Evolutionary conservation across 345 rosid species (phyloP).

Genomic region (Isatis tinctoria): DNA sequence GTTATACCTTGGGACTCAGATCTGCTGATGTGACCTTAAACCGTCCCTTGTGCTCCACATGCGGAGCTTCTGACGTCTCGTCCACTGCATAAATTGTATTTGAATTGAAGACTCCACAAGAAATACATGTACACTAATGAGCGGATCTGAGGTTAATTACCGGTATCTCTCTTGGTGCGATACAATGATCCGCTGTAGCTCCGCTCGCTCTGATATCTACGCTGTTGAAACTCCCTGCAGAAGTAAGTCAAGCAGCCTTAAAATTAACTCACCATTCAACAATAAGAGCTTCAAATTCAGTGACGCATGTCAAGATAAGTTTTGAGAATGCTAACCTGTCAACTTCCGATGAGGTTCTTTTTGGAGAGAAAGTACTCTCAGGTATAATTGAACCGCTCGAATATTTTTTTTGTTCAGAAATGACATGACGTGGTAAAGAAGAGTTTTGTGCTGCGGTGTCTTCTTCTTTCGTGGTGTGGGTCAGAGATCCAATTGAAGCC

Average conservation of each 20-base stretch:
- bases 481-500: conserved; percentile 34
- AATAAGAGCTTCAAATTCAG: conserved; percentile 20
- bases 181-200: conserved; percentile 73
- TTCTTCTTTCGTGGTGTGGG: conserved; percentile 44
- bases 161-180: conserved; percentile 60
- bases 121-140: conserved; percentile 24
- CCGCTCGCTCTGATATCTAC: conserved; percentile 55
- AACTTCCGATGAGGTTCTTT: conserved; percentile 48
- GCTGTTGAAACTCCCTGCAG: conserved; percentile 61
- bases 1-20: conserved; percentile 77
- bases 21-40: conserved; percentile 86
- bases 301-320: conserved; percentile 7
- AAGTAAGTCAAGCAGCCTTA: conserved; percentile 26
- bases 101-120: background rate
- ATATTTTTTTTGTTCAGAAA: conserved; percentile 46
- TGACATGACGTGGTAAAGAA: conserved; percentile 42
- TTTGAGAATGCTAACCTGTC: conserved; percentile 52
- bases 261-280: conserved; percentile 6
- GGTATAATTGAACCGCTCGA: conserved; percentile 61
- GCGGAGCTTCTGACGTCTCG: conserved; percentile 70
- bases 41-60: conserved; percentile 84
- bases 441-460: conserved; percentile 46
- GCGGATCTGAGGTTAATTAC: conserved; percentile 47
- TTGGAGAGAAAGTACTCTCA: conserved; percentile 46
- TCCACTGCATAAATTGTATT: conserved; percentile 44